Conservation (phyloP, 2,329 filamentous ascomycete genomes). For the Cladosporium sp. region DNA sequence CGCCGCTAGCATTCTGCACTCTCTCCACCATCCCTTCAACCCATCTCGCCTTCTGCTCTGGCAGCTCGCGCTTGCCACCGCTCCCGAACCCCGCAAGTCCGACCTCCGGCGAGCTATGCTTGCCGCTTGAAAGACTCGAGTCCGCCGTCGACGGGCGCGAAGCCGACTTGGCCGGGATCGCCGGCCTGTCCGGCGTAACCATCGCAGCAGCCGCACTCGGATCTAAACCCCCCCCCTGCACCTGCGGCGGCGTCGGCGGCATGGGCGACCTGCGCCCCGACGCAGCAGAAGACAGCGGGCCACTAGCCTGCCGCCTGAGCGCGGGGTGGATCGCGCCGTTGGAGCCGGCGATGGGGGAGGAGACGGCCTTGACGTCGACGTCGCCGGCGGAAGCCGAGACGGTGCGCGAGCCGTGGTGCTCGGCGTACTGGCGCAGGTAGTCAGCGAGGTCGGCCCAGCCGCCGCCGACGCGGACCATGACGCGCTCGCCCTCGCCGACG, state of each 20-base stretch:
- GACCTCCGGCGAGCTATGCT: slow-evolving; percentile 17
- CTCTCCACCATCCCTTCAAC: slow-evolving; percentile 78
- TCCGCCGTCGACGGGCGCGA: slow-evolving; percentile 15
- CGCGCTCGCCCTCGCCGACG: slow-evolving; percentile 86
- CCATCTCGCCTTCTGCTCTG: slow-evolving; percentile 69
- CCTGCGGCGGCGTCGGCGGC: not conserved
- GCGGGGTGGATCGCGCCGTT: slow-evolving; percentile 25
- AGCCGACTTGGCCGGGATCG: not conserved
- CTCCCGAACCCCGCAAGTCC: not conserved
- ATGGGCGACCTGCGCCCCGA: not conserved
- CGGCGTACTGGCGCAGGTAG: slow-evolving; percentile 87
- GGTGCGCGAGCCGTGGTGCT: slow-evolving; percentile 75
- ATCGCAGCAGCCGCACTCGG: not conserved
- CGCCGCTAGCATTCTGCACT: slow-evolving; percentile 59
- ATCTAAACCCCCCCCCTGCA: not conserved
- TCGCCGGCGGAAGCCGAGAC: slow-evolving; percentile 44
- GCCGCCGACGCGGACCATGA: slow-evolving; percentile 96
- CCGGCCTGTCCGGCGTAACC: not conserved
- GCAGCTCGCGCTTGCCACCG: slow-evolving; percentile 45
- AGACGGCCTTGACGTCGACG: slow-evolving; percentile 49
- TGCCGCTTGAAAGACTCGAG: slow-evolving; percentile 16
- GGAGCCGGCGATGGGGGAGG: slow-evolving; percentile 20
- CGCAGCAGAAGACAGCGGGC: slow-evolving; percentile 5
- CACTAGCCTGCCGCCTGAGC: slow-evolving; percentile 12
- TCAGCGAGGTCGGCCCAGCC: slow-evolving; percentile 98